Evolutionary conservation across 768 basidiomycete genomes (phyloP), one percentile per base, ranked within the genome.

Genomic region (Auriscalpium microsporum): DNA sequence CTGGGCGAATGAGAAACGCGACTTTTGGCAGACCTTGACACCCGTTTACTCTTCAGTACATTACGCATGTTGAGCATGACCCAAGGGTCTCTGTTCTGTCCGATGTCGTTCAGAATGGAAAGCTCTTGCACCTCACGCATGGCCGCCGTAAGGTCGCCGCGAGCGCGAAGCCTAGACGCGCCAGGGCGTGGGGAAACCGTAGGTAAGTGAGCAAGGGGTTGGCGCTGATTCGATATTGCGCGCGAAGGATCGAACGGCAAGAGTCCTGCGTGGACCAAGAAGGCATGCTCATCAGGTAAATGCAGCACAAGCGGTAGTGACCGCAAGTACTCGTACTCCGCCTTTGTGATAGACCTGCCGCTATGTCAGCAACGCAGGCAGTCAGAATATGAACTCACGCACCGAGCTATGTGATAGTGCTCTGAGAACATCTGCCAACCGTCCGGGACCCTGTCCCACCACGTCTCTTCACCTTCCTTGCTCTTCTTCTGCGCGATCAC

Each of bases 191-290:
- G 53, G 16, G 53, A 50, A 33, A 53, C 37, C 21, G 19, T 52
- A 45, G 61, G 62, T 16, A 45, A 13, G 50, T 55, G 55, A n/a
- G 55, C 45, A 16, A 94, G 77, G 2, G 92, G 92, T 63, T 94
- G 92, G 11, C 70, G 73, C 23, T 71, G 69, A 61, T 82, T 72
- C 17, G 71, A 72, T 16, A 71, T 66, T 34, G 78, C 65, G 58
- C 74, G 78, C 1, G 68, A 70, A 2, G 90, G 86, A 64, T 95
- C 81, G 5, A 75, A 78, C 0, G 92, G 78, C 2, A 97, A 75
- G n/a, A 95, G 63, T 5, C 94, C 94, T 1, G 83, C 94, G 61
- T 96, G 93, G 1, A 85, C 89, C 46, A 94, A 75, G 70, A 83
- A 83, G 1, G 83, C 70, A 63, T 94, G 90, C 2, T 86, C 79